Percentiles rank a stretch among this genome's conserved stretches.
Evolutionary conservation across 2,329 filamentous ascomycete species (phyloP).

Genomic region (Paramyrothecium sp.): DNA sequence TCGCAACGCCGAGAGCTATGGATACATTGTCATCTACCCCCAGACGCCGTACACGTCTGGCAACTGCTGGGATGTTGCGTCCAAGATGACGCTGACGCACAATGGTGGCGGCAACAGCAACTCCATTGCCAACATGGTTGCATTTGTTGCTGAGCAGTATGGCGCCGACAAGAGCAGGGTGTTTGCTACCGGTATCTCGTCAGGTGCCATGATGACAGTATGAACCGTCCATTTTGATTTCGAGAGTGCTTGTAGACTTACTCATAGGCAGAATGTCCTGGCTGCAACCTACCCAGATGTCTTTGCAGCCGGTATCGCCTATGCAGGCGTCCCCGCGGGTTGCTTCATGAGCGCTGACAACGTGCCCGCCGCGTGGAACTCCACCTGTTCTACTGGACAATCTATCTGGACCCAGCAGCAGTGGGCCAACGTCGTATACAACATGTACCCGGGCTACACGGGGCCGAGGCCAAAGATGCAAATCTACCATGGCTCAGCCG

Average conservation of each 20-base stretch:
- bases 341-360: constrained; percentile 44
- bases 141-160: constrained; percentile 45
- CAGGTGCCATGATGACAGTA: constrained; percentile 21
- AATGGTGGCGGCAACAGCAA: constrained; percentile 50
- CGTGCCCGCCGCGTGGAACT: constrained; percentile 51
- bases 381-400: constrained; percentile 50
- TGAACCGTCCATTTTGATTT: neutral
- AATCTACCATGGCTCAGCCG: constrained; percentile 55
- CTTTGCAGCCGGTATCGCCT: constrained; percentile 49
- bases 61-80: constrained; percentile 60
- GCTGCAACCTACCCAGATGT: constrained; percentile 54
- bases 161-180: constrained; percentile 44
- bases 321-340: constrained; percentile 53
- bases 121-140: constrained; percentile 54
- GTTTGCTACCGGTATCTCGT: constrained; percentile 40
- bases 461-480: constrained; percentile 55
- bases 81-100: constrained; percentile 45
- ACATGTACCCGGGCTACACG: constrained; percentile 49
- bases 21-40: constrained; percentile 54
- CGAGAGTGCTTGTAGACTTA: neutral
- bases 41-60: constrained; percentile 31
- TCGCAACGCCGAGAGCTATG: constrained; percentile 49
- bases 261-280: constrained; percentile 38
- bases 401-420: constrained; percentile 35
- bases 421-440: constrained; percentile 38